Conservation (phyloP, 164 flowering plant genomes). For the Aristolochia fimbriata region DNA sequence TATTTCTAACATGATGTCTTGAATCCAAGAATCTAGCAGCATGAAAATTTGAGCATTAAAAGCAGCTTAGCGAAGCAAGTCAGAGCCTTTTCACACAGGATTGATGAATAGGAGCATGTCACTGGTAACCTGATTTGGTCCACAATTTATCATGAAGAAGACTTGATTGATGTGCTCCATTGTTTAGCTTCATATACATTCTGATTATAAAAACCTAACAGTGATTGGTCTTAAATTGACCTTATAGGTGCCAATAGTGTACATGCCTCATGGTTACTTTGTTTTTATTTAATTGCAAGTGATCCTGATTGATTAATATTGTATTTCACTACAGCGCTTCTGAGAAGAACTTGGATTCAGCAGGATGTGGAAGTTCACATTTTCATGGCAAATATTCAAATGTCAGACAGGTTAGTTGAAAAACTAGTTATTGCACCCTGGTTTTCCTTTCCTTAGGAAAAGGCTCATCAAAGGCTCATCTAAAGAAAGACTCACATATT, state of each 20-base stretch:
- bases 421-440: not conserved
- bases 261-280: not conserved
- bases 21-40: no score
- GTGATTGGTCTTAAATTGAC: not conserved
- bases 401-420: slow-evolving; percentile 31
- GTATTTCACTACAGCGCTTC: slow-evolving; percentile 44
- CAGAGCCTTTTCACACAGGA: no score
- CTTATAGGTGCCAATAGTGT: not conserved
- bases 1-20: no score
- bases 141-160: no score
- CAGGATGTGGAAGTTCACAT: slow-evolving; percentile 25
- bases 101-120: no score
- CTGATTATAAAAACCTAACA: not conserved
- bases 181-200: not conserved
- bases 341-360: slow-evolving; percentile 36
- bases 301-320: not conserved
- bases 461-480: not conserved
- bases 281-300: not conserved
- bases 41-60: no score
- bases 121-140: no score
- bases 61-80: no score
- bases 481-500: not conserved
- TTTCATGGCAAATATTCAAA: slow-evolving; percentile 19
- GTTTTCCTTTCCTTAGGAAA: not conserved
- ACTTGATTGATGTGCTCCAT: no score